Base-by-base conservation (phyloP, 306 rosid species). In the Quercus glauca region DNA sequence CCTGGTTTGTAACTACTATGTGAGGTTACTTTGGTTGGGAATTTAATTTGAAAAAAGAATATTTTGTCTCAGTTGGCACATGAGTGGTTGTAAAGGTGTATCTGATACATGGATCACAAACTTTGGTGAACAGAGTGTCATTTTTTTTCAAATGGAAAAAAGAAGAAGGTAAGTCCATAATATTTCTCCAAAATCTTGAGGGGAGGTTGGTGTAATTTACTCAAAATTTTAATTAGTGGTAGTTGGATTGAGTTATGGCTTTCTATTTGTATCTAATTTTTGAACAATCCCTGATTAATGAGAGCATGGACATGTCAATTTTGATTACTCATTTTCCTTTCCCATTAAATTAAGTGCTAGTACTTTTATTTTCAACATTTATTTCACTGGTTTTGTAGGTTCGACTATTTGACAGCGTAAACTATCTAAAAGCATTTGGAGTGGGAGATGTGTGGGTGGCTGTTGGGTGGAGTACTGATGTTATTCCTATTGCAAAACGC, bases 391-490 rank as follows among this genome's bases (percentile, higher is more conserved):
- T 69, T 76, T 82, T 86, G 58, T 82, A 92, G 97, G 97, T 94
- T 69, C 93, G 90, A 53, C 86, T 91, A 75, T 92, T 92, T 71
- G 99, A 92, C 84, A 90, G 91, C 73, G 81, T 74, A 14, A 83
- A 87, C 88, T 94, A 94, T 75, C 83, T 94, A 75, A 94, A 94
- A 90, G 94, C 98, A 73, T 89, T 92, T 84, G 97, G 93, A 73
- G 90, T 87, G 70, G 98, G 97, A 71, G 97, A 94, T 23, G 94
- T 89, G 74, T 94, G 97, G 97, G 92, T 94, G 69, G 96, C 97
- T 78, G 99, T 92, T 81, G 99, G 99, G 64, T 91, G 97, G 99
- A 92, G 99, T 67, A 90, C 97, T 25, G 99, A 94, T 83, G 82
- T 92, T 75, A 88, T 94, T 86, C 97, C 97, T 69, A 80, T 87